These are phyloP conservation scores for Sextonia rubra DNA, from an alignment of 164 flowering plant genomes.

Conservation along the genomic window DNA sequence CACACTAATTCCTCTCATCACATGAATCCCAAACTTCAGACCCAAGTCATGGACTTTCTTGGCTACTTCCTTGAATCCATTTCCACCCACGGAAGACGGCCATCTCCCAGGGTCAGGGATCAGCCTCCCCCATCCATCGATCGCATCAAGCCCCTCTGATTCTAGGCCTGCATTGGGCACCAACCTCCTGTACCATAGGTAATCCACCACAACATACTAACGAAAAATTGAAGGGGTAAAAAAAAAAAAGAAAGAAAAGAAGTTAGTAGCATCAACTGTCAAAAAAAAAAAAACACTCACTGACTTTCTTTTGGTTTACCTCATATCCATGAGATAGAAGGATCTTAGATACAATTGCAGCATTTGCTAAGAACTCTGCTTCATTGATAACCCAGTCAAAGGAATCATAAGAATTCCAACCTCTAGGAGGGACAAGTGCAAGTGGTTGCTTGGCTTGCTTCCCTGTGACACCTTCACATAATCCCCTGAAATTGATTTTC, in stretches of 20 bases:
- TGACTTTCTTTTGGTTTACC: slow-evolving; percentile 33
- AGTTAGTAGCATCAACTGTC: not conserved
- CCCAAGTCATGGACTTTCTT: slow-evolving; percentile 76
- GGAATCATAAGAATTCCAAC: slow-evolving; percentile 98
- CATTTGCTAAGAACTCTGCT: slow-evolving; percentile 70
- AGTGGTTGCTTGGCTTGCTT: slow-evolving; percentile 8
- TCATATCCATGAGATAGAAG: slow-evolving; percentile 64
- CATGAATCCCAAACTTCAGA: slow-evolving; percentile 92
- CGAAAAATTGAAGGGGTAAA: not conserved
- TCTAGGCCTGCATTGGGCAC: slow-evolving; percentile 57
- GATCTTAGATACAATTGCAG: slow-evolving; percentile 50
- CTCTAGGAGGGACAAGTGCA: slow-evolving; percentile 77
- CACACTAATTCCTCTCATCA: slow-evolving; percentile 91
- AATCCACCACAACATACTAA: slow-evolving; percentile 92
- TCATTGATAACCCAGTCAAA: slow-evolving; percentile 84
- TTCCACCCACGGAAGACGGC: slow-evolving; percentile 79
- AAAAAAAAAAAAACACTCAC: not conserved
- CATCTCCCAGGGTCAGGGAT: slow-evolving; percentile 83
- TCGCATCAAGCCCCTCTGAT: slow-evolving; percentile 80
- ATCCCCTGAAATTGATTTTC: slow-evolving; percentile 1
- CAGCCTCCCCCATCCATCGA: slow-evolving; percentile 94
- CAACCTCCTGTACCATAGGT: slow-evolving; percentile 85
- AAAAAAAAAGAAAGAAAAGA: not conserved
- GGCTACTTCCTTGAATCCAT: slow-evolving; percentile 77
- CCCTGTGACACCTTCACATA: slow-evolving; percentile 3